These are phyloP conservation scores for Papiliotrema laurentii DNA, from an alignment of 1,284 basidiomycete genomes.

Conservation along the genomic window DNA sequence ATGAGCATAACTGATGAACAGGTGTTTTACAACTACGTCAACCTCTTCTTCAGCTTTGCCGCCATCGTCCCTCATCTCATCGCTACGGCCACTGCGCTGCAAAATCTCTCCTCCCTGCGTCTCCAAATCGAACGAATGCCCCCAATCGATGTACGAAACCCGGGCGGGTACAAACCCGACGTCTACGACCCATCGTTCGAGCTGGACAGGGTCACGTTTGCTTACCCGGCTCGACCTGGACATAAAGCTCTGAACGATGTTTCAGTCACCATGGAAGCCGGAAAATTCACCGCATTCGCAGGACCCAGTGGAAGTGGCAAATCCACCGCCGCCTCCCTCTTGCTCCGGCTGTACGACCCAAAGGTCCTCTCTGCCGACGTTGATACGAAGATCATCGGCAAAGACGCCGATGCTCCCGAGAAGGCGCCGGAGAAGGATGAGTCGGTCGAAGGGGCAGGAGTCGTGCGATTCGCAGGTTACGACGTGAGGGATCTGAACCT, in stretches of 20 bases:
- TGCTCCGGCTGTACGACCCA: constrained; percentile 49
- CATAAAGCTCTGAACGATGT: constrained; percentile 44
- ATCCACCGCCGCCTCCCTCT: constrained; percentile 45
- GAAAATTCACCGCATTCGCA: constrained; percentile 40
- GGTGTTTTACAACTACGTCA: constrained; percentile 29
- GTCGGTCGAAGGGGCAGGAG: constrained; percentile 11
- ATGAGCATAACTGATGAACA: constrained; percentile 1
- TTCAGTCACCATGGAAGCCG: constrained; percentile 36
- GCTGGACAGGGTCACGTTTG: constrained; percentile 48
- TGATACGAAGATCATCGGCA: constrained; percentile 10
- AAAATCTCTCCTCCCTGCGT: constrained; percentile 20
- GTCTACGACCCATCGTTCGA: constrained; percentile 32
- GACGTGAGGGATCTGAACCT: constrained; percentile 45
- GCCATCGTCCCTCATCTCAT: constrained; percentile 38
- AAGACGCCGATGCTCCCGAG: constrained; percentile 3
- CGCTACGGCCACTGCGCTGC: constrained; percentile 25
- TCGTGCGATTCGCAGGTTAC: constrained; percentile 34
- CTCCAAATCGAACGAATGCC: constrained; percentile 41
- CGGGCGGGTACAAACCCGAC: constrained; percentile 18
- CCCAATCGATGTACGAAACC: constrained; percentile 35
- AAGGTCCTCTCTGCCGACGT: constrained; percentile 17
- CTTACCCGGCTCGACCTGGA: constrained; percentile 48
- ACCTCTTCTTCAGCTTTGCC: constrained; percentile 30
- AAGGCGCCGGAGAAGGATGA: constrained; percentile 7
- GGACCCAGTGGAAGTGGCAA: constrained; percentile 39